Evolutionary conservation across 208 protist genomes (phyloP), one percentile per base, ranked within the genome.

Genomic region (Crithidia sp.): DNA sequence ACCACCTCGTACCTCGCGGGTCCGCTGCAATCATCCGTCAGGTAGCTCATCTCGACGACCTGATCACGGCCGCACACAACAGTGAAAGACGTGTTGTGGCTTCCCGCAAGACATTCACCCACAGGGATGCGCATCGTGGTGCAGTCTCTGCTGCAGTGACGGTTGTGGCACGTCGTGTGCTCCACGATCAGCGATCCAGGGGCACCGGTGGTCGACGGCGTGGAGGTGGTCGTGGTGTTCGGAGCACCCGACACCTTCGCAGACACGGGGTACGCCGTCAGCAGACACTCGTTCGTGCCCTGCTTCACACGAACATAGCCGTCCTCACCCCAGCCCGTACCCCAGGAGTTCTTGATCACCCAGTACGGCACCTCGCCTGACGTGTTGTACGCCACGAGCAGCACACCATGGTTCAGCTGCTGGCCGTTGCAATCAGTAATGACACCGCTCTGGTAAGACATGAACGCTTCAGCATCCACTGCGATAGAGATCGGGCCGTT

Each of bases 321-420:
- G 0, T 84, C 53, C 59, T 90, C 75, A 59, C 93, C 93, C 90
- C 90, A 96, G 49, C 43, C 5, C 28, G 49, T 52, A 49, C 86
- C 88, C 91, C 91, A 96, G 16, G 74, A 86, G 83, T 97, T 97
- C 81, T 96, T 96, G 59, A 97, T 82, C 60, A 95, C 85, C 91
- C 90, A 98, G 79, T 97, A 97, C 45, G 86, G 81, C 37, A 52
- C 3, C 49, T 76, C 70, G 17, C 59, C 60, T 7, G 43, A 73
- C 39, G 73, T 79, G 63, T 92, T 84, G 76, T 93, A 97, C 61
- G 89, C 93, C 5, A 97, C 85, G 12, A 93, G 67, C 54, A 58
- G 54, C 54, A 58, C 86, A 54, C 82, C 91, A 76, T 95, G 91
- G 74, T 93, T 81, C 65, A 96, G 57, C 56, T 81, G 65, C 12